Evolutionary conservation across 768 basidiomycete genomes (phyloP).

Genomic region (Termitomyces sp.): DNA sequence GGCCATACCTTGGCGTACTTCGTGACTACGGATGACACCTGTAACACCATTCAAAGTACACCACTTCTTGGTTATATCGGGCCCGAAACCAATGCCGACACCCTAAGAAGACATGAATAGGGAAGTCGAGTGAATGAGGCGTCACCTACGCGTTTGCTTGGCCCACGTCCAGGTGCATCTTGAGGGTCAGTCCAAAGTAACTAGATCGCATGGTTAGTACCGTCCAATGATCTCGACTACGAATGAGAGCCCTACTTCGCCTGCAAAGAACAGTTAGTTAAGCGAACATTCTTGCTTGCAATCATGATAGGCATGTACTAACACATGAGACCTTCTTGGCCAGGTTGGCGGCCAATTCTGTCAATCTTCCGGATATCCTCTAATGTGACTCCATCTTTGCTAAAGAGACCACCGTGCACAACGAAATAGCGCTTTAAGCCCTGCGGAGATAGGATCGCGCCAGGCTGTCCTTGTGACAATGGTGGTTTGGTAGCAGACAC

Average conservation of each 20-base stretch:
- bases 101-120: constrained; percentile 49
- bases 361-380: constrained; percentile 90
- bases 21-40: constrained; percentile 91
- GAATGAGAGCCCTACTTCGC: constrained; percentile 50
- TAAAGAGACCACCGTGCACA: constrained; percentile 95
- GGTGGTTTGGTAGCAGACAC: constrained; percentile 71
- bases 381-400: constrained; percentile 90
- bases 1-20: constrained; percentile 82
- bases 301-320: constrained; percentile 35
- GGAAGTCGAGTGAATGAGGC: constrained; percentile 8
- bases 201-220: constrained; percentile 34
- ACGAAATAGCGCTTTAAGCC: constrained; percentile 90
- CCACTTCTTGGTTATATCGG: constrained; percentile 89
- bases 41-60: constrained; percentile 84
- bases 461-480: constrained; percentile 32
- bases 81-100: constrained; percentile 94
- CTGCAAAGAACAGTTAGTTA: constrained; percentile 31
- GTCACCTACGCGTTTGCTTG: constrained; percentile 83
- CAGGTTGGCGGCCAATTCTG: constrained; percentile 87
- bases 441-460: constrained; percentile 76
- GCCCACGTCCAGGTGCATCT: constrained; percentile 82
- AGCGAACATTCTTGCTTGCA: neutral
- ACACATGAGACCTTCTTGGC: constrained; percentile 96
- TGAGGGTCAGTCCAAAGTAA: constrained; percentile 98
- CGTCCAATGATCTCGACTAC: neutral